Base-by-base conservation (phyloP, 2,329 filamentous ascomycete species). In the Thielaviopsis cerberus region DNA sequence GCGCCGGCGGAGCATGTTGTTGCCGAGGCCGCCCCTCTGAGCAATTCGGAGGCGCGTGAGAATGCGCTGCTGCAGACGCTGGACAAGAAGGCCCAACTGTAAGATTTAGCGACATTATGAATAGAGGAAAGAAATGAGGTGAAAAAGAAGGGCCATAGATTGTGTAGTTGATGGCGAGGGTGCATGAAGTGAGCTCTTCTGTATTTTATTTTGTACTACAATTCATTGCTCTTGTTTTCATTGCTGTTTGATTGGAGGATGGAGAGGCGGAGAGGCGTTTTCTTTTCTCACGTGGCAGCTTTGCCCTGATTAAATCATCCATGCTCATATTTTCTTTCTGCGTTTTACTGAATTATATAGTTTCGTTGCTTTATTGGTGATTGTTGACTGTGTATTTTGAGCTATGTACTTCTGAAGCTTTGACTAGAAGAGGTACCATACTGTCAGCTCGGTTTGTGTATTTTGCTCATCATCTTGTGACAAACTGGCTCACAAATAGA, bases 31-130 rank as follows among this genome's bases (percentile, higher is more conserved):
- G 53, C 51, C 5, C 45, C 41, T 4, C 24, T 26, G 23, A 56
- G 63, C 10, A 57, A 63, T 53, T 62, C 62, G 27, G 59, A 59
- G 58, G 62, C 58, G 30, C 63, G 72, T 26, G 72, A 71, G 65
- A 71, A 72, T 53, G 68, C 67, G 24, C 69, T 73, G 22, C 61
- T 74, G 1, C 69, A 73, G 52, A 68, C 69, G 24, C 73, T 73
- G 59, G 68, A 72, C 59, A 63, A 70, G 62, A 64, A 69, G 48
- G 22, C 59, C 6, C 57, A 60, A 55, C 34, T 55, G 26, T 62
- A 30, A 57, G 41, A 15, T 8, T 63, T 67, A 8, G 26, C 5
- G 25, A 3, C 17, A 34, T 23, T 15, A 24, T 37, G 23, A 27
- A 7, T 27, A 20, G 26, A 30, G 20, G 26, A 20, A 15, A 50